Base-by-base conservation (phyloP, 1,139 yeast genomes). In the Candida frijolesensis region DNA sequence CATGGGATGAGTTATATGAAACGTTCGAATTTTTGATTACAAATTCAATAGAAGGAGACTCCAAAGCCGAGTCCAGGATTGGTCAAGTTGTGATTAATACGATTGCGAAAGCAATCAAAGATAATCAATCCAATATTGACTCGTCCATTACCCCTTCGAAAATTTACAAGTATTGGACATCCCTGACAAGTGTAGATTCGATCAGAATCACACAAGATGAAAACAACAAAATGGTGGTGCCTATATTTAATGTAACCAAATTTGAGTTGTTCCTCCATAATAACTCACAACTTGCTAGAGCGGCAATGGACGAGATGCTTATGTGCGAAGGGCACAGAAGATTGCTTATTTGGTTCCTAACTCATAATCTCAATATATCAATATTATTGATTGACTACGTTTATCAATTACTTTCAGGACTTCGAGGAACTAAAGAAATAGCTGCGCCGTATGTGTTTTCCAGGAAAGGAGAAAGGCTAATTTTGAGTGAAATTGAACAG, bases 241-340 rank as follows among this genome's bases (percentile, higher is more conserved):
- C 79, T 14, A 72, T 76, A 1, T 78, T 80, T 57, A 78, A 75
- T 5, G 65, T 72, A 14, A 71, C 74, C 14, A 66, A 65, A 22
- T 71, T 74, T 54, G 80, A 76, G 54, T 56, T 75, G 35, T 56
- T 76, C 7, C 59, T 76, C 25, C 69, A 65, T 32, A 67, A 65
- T 47, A 67, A 72, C 51, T 65, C 68, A n/a, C 69, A 74, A 27
- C 66, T 83, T 7, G 79, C 85, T 0, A 76, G 82, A 60, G 70
- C 79, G 29, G 65, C 85, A 45, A 70, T 85, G 65, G 90, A 85
- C 65, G 92, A 87, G 64, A 70, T 87, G 74, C 68, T 86, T 46
- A 84, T 85, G 88, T 79, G 83, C 51, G 67, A 70, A 49, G 89
- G 89, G 0, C 78, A 75, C 56, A 72, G 91, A 54, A 65, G 89